phyloP scores from a whole-genome alignment of 2,329 filamentous ascomycete species.

The Rhinocladiella similis region DNA sequence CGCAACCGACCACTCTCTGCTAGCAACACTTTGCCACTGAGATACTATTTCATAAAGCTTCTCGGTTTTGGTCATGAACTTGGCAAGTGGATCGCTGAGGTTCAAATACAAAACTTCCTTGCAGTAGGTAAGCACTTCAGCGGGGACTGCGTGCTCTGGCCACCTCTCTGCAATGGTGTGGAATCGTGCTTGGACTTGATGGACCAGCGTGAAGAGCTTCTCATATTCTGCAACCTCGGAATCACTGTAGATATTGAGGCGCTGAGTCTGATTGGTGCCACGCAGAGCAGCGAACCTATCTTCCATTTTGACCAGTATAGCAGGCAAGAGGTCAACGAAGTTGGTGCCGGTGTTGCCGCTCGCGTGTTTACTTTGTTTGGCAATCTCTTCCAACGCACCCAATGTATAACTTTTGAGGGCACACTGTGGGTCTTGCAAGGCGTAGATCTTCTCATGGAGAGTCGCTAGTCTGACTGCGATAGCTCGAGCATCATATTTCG shows the following conservation, averaged over 20 bases:
- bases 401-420: slow-evolving; percentile 36
- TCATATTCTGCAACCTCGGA: slow-evolving; percentile 74
- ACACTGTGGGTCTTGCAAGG: slow-evolving; percentile 31
- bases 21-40: slow-evolving; percentile 94
- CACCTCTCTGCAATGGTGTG: slow-evolving; percentile 63
- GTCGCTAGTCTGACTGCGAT: slow-evolving; percentile 63
- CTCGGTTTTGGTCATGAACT: slow-evolving; percentile 81
- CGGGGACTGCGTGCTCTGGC: slow-evolving; percentile 75
- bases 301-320: slow-evolving; percentile 65
- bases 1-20: slow-evolving; percentile 70
- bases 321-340: slow-evolving; percentile 57
- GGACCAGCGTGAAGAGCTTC: slow-evolving; percentile 68
- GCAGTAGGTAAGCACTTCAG: slow-evolving; percentile 74
- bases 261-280: slow-evolving; percentile 36
- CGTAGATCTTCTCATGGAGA: slow-evolving; percentile 55
- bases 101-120: slow-evolving; percentile 72
- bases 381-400: slow-evolving; percentile 32
- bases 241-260: slow-evolving; percentile 89
- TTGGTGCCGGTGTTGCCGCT: not conserved
- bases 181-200: slow-evolving; percentile 71
- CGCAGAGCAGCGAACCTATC: slow-evolving; percentile 57
- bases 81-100: slow-evolving; percentile 81
- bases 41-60: slow-evolving; percentile 82
- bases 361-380: slow-evolving; percentile 31
- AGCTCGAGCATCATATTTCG: slow-evolving; percentile 48